Percentiles rank a stretch among this genome's conserved stretches.
These are phyloP conservation scores for Tulasnella sp. DNA, from an alignment of 768 basidiomycete genomes.

Conservation along the genomic window DNA sequence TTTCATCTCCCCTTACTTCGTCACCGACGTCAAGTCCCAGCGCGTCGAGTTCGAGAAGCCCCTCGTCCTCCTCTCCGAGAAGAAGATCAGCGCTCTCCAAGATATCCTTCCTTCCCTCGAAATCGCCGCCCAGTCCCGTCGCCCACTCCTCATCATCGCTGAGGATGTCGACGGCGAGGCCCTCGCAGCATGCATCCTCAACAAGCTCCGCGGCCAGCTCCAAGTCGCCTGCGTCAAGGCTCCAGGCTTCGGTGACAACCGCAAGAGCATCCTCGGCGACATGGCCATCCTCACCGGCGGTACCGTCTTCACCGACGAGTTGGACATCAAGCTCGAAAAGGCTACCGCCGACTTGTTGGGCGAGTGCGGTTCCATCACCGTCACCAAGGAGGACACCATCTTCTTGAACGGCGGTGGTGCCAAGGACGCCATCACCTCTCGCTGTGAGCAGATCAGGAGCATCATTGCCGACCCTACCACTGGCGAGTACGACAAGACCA, in stretches of 20 bases:
- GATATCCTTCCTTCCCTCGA: slow-evolving; percentile 93
- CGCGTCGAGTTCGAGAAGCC: slow-evolving; percentile 98
- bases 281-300: slow-evolving; percentile 96
- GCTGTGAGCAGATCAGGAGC: slow-evolving; percentile 91
- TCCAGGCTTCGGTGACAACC: slow-evolving; percentile 98
- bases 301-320: slow-evolving; percentile 92
- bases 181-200: slow-evolving; percentile 93
- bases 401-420: slow-evolving; percentile 88
- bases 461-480: slow-evolving; percentile 77
- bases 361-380: slow-evolving; percentile 79
- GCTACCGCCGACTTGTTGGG: slow-evolving; percentile 85
- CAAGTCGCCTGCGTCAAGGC: slow-evolving; percentile 93
- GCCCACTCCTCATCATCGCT: slow-evolving; percentile 92
- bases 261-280: slow-evolving; percentile 95
- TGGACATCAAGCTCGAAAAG: slow-evolving; percentile 95
- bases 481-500: slow-evolving; percentile 86
- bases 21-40: slow-evolving; percentile 95
- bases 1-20: slow-evolving; percentile 95
- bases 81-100: slow-evolving; percentile 92
- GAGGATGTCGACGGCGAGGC: slow-evolving; percentile 98
- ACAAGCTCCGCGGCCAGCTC: slow-evolving; percentile 98
- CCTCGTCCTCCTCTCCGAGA: slow-evolving; percentile 84
- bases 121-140: slow-evolving; percentile 52
- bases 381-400: slow-evolving; percentile 98
- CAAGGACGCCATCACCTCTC: slow-evolving; percentile 82